Percentiles rank a stretch among this genome's conserved stretches.
phyloP scores from a whole-genome alignment of 257 asterid genomes.

The Nicotiana sylvestris region DNA sequence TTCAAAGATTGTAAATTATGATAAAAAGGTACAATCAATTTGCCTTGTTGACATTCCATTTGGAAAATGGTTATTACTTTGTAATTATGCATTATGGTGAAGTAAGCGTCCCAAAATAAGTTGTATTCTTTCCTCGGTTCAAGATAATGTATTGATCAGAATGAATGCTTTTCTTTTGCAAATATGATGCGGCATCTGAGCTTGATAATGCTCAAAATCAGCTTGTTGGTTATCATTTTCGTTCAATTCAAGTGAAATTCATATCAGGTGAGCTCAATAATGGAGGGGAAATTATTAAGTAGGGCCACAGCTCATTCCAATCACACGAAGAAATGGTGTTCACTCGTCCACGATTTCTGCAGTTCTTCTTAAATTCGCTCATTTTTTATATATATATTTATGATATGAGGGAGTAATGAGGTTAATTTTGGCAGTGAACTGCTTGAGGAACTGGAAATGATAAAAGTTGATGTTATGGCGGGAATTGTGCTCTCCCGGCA shows the following conservation, averaged over 20 bases:
- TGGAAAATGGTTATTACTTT: slow-evolving; percentile 2
- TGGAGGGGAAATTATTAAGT: not conserved
- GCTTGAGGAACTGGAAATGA: not conserved
- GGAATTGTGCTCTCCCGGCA: not conserved
- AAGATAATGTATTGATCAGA: not conserved
- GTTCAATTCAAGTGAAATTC: not conserved
- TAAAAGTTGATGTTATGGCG: not conserved
- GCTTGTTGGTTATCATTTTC: not conserved
- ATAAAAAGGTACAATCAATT: not conserved
- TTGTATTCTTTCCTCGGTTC: not conserved
- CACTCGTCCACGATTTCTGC: not conserved
- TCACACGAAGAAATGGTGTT: not conserved
- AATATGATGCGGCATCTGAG: not conserved
- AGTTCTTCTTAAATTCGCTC: not conserved
- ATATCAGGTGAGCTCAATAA: not conserved
- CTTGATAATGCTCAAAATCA: not conserved
- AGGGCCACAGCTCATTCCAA: not conserved
- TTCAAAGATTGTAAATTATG: not conserved
- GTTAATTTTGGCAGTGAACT: not conserved
- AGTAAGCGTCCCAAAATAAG: not conserved
- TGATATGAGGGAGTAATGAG: not conserved
- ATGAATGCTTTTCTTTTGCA: not conserved
- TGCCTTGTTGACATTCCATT: not conserved
- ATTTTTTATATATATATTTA: not conserved
- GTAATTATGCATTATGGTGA: slow-evolving; percentile 11